Percentiles rank a stretch among this genome's conserved stretches.
These are phyloP conservation scores for Taphrina populina DNA, from an alignment of 1,139 yeast genomes.

Conservation along the genomic window DNA sequence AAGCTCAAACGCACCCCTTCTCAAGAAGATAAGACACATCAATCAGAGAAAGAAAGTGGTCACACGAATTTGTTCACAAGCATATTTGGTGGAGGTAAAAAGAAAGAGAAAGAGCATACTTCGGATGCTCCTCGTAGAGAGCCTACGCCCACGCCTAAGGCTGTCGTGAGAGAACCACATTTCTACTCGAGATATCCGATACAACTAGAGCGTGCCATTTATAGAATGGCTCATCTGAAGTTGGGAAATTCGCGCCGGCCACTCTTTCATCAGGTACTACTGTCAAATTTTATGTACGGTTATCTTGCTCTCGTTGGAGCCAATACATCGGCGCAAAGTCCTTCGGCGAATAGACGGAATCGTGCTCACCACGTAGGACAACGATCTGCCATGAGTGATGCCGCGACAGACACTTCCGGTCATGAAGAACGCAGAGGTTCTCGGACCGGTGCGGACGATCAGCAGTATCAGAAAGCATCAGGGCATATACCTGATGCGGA, in stretches of 20 bases:
- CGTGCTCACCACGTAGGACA: slow-evolving; percentile 1
- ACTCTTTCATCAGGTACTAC: slow-evolving; percentile 80
- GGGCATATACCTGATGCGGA: too few relatives aligned
- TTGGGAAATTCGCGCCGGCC: slow-evolving; percentile 92
- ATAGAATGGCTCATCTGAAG: slow-evolving; percentile 84
- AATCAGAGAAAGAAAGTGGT: slow-evolving; percentile 16
- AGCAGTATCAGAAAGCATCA: too few relatives aligned
- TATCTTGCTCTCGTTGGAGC: slow-evolving; percentile 83
- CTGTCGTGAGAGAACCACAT: slow-evolving; percentile 22
- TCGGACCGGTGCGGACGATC: too few relatives aligned
- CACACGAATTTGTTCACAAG: slow-evolving; percentile 25
- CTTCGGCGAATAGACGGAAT: not conserved
- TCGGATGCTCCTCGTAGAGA: slow-evolving; percentile 1
- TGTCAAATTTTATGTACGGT: slow-evolving; percentile 96
- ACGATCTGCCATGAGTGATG: not conserved
- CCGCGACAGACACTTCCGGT: not conserved
- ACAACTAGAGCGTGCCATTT: slow-evolving; percentile 93
- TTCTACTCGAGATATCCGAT: slow-evolving; percentile 65
- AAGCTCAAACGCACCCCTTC: slow-evolving; percentile 9
- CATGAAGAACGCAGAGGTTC: too few relatives aligned
- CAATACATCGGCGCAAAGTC: slow-evolving; percentile 13
- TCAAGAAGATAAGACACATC: slow-evolving; percentile 5
- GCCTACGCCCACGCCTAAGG: not conserved
- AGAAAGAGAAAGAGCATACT: slow-evolving; percentile 11
- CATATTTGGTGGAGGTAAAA: slow-evolving; percentile 28